These are phyloP conservation scores for Aspergillus sp. DNA, from an alignment of 2,329 filamentous ascomycete species.

Conservation along the genomic window DNA sequence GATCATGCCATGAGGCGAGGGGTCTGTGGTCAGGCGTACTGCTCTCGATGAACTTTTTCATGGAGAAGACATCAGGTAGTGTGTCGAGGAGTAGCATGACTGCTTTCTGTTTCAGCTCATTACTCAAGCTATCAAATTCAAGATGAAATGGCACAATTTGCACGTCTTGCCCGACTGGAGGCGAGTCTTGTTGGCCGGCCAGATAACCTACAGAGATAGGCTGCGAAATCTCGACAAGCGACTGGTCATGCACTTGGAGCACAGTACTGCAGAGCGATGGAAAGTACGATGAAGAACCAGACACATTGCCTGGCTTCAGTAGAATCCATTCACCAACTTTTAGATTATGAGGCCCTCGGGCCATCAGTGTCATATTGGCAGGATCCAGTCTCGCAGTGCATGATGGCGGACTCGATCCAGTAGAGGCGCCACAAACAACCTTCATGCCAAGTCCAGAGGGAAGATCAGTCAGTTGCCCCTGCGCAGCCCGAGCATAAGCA, in stretches of 20 bases:
- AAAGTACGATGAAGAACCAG: too few species aligned
- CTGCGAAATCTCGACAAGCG: slow-evolving; percentile 42
- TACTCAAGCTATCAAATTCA: slow-evolving; percentile 44
- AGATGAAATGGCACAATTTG: slow-evolving; percentile 35
- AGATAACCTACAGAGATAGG: slow-evolving; percentile 22
- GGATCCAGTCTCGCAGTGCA: slow-evolving; percentile 11
- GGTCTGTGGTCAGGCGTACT: slow-evolving; percentile 22
- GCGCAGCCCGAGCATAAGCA: slow-evolving; percentile 64
- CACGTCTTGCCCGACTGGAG: slow-evolving; percentile 6
- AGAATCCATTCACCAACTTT: slow-evolving; percentile 57
- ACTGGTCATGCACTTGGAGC: slow-evolving; percentile 46
- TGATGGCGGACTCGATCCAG: not conserved
- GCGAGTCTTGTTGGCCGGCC: too few species aligned
- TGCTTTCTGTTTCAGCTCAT: slow-evolving; percentile 27
- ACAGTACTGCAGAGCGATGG: slow-evolving; percentile 51
- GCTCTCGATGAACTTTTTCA: slow-evolving; percentile 48
- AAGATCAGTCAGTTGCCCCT: slow-evolving; percentile 51
- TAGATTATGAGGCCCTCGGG: slow-evolving; percentile 39
- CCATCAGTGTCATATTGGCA: slow-evolving; percentile 45
- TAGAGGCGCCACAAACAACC: slow-evolving; percentile 43
- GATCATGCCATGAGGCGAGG: slow-evolving; percentile 57
- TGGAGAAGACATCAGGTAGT: slow-evolving; percentile 41
- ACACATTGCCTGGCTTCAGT: slow-evolving; percentile 24
- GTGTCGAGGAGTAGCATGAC: slow-evolving; percentile 41
- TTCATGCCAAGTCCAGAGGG: slow-evolving; percentile 59